Conservation (phyloP, 768 basidiomycete species). For the Pleurotus djamor region DNA sequence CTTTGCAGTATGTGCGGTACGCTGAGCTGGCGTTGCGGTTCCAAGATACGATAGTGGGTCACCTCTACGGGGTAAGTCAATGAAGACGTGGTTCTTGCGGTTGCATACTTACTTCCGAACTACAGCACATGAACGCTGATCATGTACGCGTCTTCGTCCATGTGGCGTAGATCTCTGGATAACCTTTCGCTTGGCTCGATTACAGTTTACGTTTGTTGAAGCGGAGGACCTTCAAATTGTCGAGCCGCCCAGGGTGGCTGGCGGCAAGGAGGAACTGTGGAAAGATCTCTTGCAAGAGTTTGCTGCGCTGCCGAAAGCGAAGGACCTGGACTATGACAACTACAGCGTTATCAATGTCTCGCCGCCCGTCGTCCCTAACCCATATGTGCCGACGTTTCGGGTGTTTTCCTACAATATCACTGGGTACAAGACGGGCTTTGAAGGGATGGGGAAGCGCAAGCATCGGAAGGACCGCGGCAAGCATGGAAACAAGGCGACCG, state of each 20-base stretch:
- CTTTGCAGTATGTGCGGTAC: conserved; percentile 58
- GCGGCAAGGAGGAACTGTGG: conserved; percentile 38
- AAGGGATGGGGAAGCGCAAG: conserved; percentile 30
- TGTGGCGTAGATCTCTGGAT: neutral
- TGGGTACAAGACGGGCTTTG: conserved; percentile 17
- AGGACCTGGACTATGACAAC: conserved; percentile 54
- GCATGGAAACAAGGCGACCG: conserved; percentile 38
- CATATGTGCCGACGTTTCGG: conserved; percentile 78
- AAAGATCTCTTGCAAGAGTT: conserved; percentile 66
- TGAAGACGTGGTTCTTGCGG: neutral
- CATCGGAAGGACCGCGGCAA: conserved; percentile 49
- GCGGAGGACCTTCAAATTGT: conserved; percentile 49
- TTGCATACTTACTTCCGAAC: too few species aligned
- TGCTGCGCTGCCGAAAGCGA: conserved; percentile 51
- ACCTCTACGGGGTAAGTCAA: conserved; percentile 68
- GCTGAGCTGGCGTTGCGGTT: conserved; percentile 75
- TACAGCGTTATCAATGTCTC: conserved; percentile 79
- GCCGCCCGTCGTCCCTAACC: conserved; percentile 85
- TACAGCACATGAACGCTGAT: conserved; percentile 82
- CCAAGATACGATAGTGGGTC: conserved; percentile 87
- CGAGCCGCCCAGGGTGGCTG: conserved; percentile 8
- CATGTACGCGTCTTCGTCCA: conserved; percentile 43
- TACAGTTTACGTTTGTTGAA: conserved; percentile 56
- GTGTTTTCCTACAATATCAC: conserved; percentile 82
- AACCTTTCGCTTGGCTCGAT: conserved; percentile 11